Evolutionary conservation across 768 basidiomycete species (phyloP), one percentile per base, ranked within the genome.

Genomic region (Coprinopsis marcescibilis): DNA sequence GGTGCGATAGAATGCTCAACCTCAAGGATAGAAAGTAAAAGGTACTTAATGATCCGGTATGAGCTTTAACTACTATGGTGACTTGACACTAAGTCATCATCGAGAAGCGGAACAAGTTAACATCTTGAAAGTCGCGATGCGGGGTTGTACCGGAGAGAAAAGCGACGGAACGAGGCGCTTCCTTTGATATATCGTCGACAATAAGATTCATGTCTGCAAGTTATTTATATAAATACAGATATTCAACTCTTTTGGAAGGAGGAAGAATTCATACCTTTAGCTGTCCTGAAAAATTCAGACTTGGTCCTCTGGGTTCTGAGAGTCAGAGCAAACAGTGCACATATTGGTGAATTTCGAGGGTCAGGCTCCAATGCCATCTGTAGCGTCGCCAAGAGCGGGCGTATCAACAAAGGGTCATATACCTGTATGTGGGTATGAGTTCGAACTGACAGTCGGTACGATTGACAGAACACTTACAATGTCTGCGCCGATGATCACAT

Each of bases 401-500:
- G 74, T 36, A 87, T 73, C 32, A 88, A 63, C 8, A 57, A 57
- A 6, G 82, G 81, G 55, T 88, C 84, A 55, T 80, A 89, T 4
- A 85, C 78, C 86, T 89, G 15, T 11, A 24, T 10, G 17, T 4
- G 11, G 7, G 7, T 11, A 7, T 36, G 12, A 36, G 12, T 36
- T 7, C 6, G 4, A 3, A 46, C 6, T 30, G 13, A 13, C 5
- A n/a, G 14, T 25, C 19, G 8, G 12, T 7, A 4, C 11, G 10
- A 29, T 14, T 34, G 10, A 27, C 13, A 21, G 20, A 14, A 15
- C 23, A 61, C 63, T 25, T 33, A 73, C 73, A 38, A 89, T 68
- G 57, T 91, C 88, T 33, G 88, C 81, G 6, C 88, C 87, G 1
- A 91, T 56, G 29, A 90, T 67, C 6, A 89, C 45, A 40, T 85